Evolutionary conservation across 371 early-diverging fungal species (phyloP).

Genomic region (Actinomortierella ambigua): DNA sequence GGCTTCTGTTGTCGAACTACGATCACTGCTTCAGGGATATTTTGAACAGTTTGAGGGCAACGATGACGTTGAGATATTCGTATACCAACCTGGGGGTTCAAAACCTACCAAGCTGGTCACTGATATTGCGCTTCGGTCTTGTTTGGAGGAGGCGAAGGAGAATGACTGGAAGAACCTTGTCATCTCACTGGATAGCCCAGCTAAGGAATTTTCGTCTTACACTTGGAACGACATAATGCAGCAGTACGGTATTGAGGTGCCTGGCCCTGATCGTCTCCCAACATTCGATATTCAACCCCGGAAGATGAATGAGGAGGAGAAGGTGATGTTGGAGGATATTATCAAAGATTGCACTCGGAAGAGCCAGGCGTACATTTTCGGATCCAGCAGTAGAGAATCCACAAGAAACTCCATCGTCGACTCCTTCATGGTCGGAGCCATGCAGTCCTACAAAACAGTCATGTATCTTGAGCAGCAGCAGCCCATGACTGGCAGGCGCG

Average conservation of each 20-base stretch:
- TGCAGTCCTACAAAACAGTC: slow-evolving; percentile 7
- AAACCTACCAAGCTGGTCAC: slow-evolving; percentile 3
- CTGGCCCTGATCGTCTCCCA: slow-evolving; percentile 1
- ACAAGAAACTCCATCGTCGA: slow-evolving; percentile 12
- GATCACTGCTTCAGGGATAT: slow-evolving; percentile 8
- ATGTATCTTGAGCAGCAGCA: slow-evolving; percentile 20
- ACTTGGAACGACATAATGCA: slow-evolving; percentile 5
- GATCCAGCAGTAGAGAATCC: too few species aligned
- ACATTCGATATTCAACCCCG: slow-evolving; percentile 7
- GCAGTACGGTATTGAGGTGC: slow-evolving; percentile 9
- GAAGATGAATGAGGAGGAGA: slow-evolving; percentile 3
- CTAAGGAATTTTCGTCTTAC: slow-evolving; percentile 14
- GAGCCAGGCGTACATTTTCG: slow-evolving; percentile 6
- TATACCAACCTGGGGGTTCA: slow-evolving; percentile 4
- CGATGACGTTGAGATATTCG: slow-evolving; percentile 3
- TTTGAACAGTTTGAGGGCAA: slow-evolving; percentile 12
- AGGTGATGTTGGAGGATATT: slow-evolving; percentile 4
- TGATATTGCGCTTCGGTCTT: slow-evolving; percentile 8
- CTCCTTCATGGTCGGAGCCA: slow-evolving; percentile 15
- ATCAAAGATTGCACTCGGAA: slow-evolving; percentile 7
- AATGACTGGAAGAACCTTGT: slow-evolving; percentile 9
- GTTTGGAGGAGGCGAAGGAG: slow-evolving; percentile 6
- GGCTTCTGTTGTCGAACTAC: slow-evolving; percentile 10
- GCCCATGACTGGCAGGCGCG: slow-evolving; percentile 12
- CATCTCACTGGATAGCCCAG: slow-evolving; percentile 14